These are phyloP conservation scores for Penicillium carneum DNA, from an alignment of 2,329 filamentous ascomycete genomes.

Conservation along the genomic window DNA sequence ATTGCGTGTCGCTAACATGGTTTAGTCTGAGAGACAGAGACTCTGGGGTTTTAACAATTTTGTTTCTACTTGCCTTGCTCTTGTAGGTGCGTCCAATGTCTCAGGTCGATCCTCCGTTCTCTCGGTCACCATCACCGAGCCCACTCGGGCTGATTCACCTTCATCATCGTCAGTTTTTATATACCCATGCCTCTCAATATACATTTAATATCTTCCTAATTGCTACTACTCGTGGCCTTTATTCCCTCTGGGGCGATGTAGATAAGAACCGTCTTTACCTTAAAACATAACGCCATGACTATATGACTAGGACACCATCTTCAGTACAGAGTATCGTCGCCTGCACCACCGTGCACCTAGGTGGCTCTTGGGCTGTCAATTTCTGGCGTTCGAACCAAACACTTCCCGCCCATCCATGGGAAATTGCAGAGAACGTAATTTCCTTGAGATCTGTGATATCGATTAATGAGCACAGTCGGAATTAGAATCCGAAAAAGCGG, in stretches of 20 bases:
- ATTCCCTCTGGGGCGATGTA: background rate
- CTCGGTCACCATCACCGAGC: background rate
- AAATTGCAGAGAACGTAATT: background rate
- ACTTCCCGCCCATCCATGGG: background rate
- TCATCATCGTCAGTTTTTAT: background rate
- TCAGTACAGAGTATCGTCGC: background rate
- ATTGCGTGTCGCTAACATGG: background rate
- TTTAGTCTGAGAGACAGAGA: background rate
- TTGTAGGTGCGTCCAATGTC: background rate
- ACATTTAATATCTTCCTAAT: background rate
- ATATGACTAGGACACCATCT: background rate
- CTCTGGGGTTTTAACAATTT: background rate
- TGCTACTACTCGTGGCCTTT: no score
- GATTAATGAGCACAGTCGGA: background rate
- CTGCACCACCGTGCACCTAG: background rate
- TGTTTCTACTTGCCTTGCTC: background rate
- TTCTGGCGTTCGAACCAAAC: background rate
- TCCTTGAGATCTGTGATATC: background rate
- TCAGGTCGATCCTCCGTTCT: background rate
- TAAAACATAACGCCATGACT: background rate
- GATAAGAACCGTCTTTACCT: no score
- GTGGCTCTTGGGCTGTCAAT: constrained; percentile 13
- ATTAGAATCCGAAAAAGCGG: background rate
- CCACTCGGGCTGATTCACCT: constrained; percentile 4
- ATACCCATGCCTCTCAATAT: background rate